Evolutionary conservation across 768 basidiomycete species (phyloP), one percentile per base, ranked within the genome.

Genomic region (Royoungia palumana): DNA sequence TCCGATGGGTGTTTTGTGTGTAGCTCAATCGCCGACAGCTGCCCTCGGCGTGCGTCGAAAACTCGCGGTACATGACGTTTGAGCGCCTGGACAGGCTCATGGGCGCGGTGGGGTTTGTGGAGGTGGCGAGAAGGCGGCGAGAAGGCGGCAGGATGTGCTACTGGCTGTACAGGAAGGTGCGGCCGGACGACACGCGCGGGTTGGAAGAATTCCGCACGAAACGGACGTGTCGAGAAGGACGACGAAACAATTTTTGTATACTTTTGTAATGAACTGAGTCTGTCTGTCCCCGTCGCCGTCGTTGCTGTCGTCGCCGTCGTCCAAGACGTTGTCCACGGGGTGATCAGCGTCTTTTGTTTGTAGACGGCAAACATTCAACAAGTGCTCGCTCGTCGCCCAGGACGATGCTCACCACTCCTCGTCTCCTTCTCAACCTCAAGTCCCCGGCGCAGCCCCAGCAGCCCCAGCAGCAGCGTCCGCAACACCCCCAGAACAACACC

Each of bases 211-310:
- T 82, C 50, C 35, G 58, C 28, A 83, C 73, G 70, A 92, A 89
- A 66, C 58, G 44, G 1, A 72, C 81, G 3, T 67, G 88, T 47
- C 74, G 80, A n/a, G 70, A 76, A 50, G 89, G 89, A 3, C 74
- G 79, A 32, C 75, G 86, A 58, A 94, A 94, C 61, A 94, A 94
- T 66, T 94, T 94, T 59, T 72, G 72, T 52, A 80, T 93, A 30
- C 44, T 79, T 13, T 51, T 81, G 10, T 45, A 40, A 6, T 59
- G 44, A 48, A 5, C 46, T 41, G 28, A 22, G 20, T 17, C 16
- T 25, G 41, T 46, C 51, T 52, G 52, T 51, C 27, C 41, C 54
- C 40, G 47, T 51, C 34, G 40, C 39, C 30, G 37, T 44, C 50
- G 28, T 44, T 27, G 41, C 9, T 25, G 8, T 42, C 40, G 30